These are phyloP conservation scores for Protomyces inundatus DNA, from an alignment of 1,139 yeast genomes.

Conservation along the genomic window DNA sequence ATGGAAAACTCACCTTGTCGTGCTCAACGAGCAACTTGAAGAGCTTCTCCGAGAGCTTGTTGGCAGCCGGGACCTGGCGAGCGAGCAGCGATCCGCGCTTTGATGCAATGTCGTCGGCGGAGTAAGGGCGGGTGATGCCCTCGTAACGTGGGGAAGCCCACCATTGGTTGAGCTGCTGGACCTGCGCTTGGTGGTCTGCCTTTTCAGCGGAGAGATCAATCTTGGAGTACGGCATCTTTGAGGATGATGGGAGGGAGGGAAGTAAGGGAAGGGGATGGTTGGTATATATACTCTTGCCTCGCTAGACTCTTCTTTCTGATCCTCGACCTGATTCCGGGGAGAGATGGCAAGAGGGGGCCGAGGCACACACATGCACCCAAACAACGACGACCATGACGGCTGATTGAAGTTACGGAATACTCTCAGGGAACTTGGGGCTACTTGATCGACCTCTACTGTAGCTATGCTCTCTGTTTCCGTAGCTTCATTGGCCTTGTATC, in stretches of 20 bases:
- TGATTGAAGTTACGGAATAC: no score
- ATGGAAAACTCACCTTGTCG: constrained; percentile 6
- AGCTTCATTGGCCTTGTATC: no score
- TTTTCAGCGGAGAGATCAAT: constrained; percentile 61
- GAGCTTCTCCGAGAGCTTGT: constrained; percentile 76
- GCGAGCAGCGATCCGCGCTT: constrained; percentile 88
- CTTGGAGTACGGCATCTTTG: constrained; percentile 45
- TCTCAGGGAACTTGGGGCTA: no score
- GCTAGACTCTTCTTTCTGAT: no score
- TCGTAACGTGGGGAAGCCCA: constrained; percentile 91
- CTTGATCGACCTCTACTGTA: no score
- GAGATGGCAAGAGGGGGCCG: no score
- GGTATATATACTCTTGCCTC: no score
- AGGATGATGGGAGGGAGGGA: background rate
- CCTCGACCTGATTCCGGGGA: no score
- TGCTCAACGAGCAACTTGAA: constrained; percentile 41
- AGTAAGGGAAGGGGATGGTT: background rate
- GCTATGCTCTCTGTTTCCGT: no score
- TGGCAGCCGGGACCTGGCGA: constrained; percentile 54
- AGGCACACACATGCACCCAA: no score
- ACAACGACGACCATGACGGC: no score
- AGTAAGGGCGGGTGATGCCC: constrained; percentile 79
- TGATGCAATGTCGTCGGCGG: constrained; percentile 81
- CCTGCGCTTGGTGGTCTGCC: constrained; percentile 60
- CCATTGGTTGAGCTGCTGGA: constrained; percentile 73